Evolutionary conservation across 371 early-diverging fungal genomes (phyloP), one percentile per base, ranked within the genome.

Genomic region (Apophysomyces elegans): DNA sequence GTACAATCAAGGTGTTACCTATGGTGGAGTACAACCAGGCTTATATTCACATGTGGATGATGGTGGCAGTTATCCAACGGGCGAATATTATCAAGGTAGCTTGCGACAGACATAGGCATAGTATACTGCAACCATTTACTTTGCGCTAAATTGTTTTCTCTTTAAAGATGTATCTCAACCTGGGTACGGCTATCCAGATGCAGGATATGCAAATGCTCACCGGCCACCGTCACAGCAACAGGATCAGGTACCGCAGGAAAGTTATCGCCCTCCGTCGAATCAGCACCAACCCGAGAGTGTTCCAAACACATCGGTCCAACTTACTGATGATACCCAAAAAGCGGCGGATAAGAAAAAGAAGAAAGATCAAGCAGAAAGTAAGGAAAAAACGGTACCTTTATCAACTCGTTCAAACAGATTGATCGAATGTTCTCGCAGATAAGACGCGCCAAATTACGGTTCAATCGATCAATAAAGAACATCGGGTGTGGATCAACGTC

Each of bases 401-500:
- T 26, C 3, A 3, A 26, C 1, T 26, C 32, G 32, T 2, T 26
- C 32, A 26, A 26, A 26, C 32, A 26, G 32, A 26, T 26, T 26
- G 32, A 26, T 2, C 2, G 32, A 21, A 16, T 2, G 8, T 50
- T 16, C 21, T 9, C 32, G 5, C 38, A 65, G 65, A 56, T 26
- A 74, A 68, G 63, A 64, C 74, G 13, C 73, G 79, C 3, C 83
- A 79, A 37, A 80, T 83, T 43, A 83, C 79, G 32, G 84, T 83
- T 7, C 75, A 77, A 43, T 83, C 84, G 7, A 74, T 80, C 14
- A 83, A 83, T 61, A 57, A 65, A 59, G 84, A 80, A 44, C 76
- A 79, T 43, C 58, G 72, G 1, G 84, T 77, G 8, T 83, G 84
- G 84, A 83, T 83, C 59, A 74, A 75, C 14, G 65, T 83, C 9